phyloP scores from a whole-genome alignment of 2,329 filamentous ascomycete genomes.

The Fusarium sp. region DNA sequence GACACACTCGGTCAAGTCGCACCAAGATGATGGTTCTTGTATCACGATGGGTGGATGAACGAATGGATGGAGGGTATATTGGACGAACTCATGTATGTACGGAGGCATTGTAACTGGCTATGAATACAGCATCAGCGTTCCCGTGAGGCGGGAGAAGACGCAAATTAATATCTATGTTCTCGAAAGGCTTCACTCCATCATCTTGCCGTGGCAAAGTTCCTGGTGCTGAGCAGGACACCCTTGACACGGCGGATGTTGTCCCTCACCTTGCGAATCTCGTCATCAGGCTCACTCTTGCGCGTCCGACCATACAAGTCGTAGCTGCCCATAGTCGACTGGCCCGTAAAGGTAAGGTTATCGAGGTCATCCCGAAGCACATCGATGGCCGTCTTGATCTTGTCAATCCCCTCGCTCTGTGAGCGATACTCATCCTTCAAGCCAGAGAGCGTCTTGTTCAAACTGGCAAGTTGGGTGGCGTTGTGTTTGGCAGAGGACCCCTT shows the following conservation, averaged over 20 bases:
- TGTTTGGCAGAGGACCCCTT: slow-evolving; percentile 48
- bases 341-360: slow-evolving; percentile 66
- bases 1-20: background rate
- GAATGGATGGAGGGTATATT: slow-evolving; percentile 24
- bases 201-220: slow-evolving; percentile 69
- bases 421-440: slow-evolving; percentile 58
- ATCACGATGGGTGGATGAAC: slow-evolving; percentile 1
- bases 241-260: slow-evolving; percentile 83
- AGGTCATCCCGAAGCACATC: slow-evolving; percentile 74
- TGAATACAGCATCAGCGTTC: slow-evolving; percentile 3
- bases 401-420: slow-evolving; percentile 61
- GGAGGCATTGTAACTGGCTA: slow-evolving; percentile 5
- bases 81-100: slow-evolving; percentile 3
- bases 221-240: slow-evolving; percentile 79
- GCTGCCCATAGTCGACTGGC: slow-evolving; percentile 53
- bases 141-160: background rate
- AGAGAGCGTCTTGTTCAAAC: slow-evolving; percentile 57
- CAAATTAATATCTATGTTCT: slow-evolving; percentile 1
- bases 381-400: slow-evolving; percentile 64
- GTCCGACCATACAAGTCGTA: slow-evolving; percentile 58
- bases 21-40: slow-evolving; percentile 6
- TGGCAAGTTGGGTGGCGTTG: slow-evolving; percentile 57
- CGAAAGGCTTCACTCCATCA: slow-evolving; percentile 22
- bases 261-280: slow-evolving; percentile 79
- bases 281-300: slow-evolving; percentile 67